Evolutionary conservation across 768 basidiomycete genomes (phyloP).

Genomic region (Mycena rebaudengoi): DNA sequence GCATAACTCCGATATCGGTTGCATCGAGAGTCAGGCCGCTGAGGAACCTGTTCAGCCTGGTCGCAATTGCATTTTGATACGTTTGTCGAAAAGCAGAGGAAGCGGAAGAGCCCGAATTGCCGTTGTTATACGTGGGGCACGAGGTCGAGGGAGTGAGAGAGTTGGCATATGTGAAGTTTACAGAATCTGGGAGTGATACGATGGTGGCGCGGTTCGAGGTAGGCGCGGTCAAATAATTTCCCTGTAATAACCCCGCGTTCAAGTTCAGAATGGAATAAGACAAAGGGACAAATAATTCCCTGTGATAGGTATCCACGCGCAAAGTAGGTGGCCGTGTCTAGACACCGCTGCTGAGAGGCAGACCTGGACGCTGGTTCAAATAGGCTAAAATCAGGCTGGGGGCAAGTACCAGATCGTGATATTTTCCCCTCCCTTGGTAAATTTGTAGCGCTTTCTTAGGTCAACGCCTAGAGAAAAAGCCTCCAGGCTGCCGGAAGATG

Average conservation of each 20-base stretch:
- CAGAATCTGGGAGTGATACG: constrained; percentile 49
- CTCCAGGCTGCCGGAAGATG: constrained; percentile 48
- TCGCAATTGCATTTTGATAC: constrained; percentile 44
- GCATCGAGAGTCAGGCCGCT: constrained; percentile 43
- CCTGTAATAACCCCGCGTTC: no score
- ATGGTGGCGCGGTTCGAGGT: constrained; percentile 43
- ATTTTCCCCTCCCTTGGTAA: constrained; percentile 50
- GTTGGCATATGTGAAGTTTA: constrained; percentile 51
- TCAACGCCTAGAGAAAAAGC: constrained; percentile 50
- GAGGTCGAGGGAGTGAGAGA: constrained; percentile 51
- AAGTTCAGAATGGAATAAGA: no score
- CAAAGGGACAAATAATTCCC: no score
- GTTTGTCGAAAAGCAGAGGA: constrained; percentile 40
- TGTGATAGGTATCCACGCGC: constrained; percentile 51
- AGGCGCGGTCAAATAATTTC: constrained; percentile 44
- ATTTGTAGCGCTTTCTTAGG: constrained; percentile 47
- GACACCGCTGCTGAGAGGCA: constrained; percentile 49
- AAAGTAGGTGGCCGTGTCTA: constrained; percentile 52
- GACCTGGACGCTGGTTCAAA: constrained; percentile 37
- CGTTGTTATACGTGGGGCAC: constrained; percentile 45
- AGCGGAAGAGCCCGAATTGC: constrained; percentile 38
- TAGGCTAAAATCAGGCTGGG: background rate
- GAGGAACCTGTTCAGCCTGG: constrained; percentile 45
- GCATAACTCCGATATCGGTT: constrained; percentile 51
- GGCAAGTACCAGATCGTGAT: constrained; percentile 49